Evolutionary conservation across 257 asterid genomes (phyloP).

Genomic region (Lavandula angustifolia): DNA sequence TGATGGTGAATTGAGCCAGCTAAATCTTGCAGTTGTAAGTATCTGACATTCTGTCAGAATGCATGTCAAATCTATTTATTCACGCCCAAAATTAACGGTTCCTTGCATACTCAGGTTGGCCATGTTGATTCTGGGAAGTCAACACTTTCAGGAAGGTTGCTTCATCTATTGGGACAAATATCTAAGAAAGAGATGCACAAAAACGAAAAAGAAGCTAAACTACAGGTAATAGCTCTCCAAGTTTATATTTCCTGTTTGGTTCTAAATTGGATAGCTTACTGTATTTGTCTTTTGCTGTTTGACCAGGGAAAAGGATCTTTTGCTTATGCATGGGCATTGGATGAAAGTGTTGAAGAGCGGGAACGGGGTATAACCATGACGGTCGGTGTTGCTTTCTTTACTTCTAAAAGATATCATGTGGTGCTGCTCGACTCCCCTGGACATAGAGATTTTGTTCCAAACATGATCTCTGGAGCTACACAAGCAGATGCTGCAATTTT

Average conservation of each 20-base stretch:
- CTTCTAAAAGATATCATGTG: constrained; percentile 63
- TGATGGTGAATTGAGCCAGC: constrained; percentile 64
- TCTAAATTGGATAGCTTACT: constrained; percentile 28
- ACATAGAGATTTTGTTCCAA: constrained; percentile 96
- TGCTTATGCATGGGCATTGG: constrained; percentile 99
- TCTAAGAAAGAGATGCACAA: constrained; percentile 86
- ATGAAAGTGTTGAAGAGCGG: constrained; percentile 97
- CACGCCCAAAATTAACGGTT: constrained; percentile 20
- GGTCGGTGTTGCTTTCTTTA: constrained; percentile 89
- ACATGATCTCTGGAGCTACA: constrained; percentile 98
- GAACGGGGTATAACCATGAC: constrained; percentile 99
- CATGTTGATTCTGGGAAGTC: constrained; percentile 99
- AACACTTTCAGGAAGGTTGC: constrained; percentile 94
- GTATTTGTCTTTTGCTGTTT: constrained; percentile 29
- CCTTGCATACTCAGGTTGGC: constrained; percentile 66
- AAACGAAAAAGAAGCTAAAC: constrained; percentile 86
- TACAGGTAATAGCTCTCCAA: constrained; percentile 46
- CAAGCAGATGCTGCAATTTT: constrained; percentile 99
- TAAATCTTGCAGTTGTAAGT: constrained; percentile 93
- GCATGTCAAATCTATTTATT: background rate
- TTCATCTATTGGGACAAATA: constrained; percentile 78
- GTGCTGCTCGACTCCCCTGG: constrained; percentile 99
- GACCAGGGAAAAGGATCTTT: constrained; percentile 96
- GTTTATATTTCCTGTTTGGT: constrained; percentile 17
- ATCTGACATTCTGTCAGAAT: constrained; percentile 19